Conservation (phyloP, 1,284 basidiomycete genomes). For the Tilletiopsis washingtonensis region DNA sequence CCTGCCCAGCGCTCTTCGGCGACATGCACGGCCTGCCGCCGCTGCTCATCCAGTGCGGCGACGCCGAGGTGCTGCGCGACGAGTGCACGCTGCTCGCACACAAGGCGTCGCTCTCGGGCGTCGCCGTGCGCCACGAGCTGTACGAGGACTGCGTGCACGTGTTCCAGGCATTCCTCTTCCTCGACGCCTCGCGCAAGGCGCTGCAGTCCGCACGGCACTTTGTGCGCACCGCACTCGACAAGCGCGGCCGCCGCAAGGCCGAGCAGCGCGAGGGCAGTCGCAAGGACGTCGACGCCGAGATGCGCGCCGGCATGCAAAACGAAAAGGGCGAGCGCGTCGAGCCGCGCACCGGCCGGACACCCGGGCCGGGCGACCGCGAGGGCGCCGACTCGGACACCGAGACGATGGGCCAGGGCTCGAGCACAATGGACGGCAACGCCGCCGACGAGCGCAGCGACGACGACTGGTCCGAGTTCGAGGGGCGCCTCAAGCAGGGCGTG, state of each 20-base stretch:
- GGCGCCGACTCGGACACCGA: slow-evolving; percentile 4
- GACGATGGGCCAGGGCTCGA: background rate
- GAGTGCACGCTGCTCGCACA: slow-evolving; percentile 88
- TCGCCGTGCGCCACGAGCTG: slow-evolving; percentile 79
- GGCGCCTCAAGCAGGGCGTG: slow-evolving; percentile 8
- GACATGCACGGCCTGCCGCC: slow-evolving; percentile 80
- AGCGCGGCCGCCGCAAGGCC: slow-evolving; percentile 21
- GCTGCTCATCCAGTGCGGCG: slow-evolving; percentile 83
- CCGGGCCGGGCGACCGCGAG: background rate
- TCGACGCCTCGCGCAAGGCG: slow-evolving; percentile 46
- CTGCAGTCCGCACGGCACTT: slow-evolving; percentile 45
- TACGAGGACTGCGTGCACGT: slow-evolving; percentile 72
- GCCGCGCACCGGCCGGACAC: slow-evolving; percentile 18
- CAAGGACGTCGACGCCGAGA: slow-evolving; percentile 32
- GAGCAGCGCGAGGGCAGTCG: slow-evolving; percentile 56
- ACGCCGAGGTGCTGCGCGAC: slow-evolving; percentile 85
- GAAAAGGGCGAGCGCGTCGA: slow-evolving; percentile 21
- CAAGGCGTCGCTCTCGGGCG: slow-evolving; percentile 81
- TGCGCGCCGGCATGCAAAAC: slow-evolving; percentile 28
- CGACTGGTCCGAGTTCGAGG: slow-evolving; percentile 11
- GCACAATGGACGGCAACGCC: background rate
- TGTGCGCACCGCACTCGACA: slow-evolving; percentile 44
- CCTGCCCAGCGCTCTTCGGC: slow-evolving; percentile 85
- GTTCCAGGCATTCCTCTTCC: slow-evolving; percentile 46
- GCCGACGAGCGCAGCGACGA: slow-evolving; percentile 13